Percentiles rank a stretch among this genome's conserved stretches.
phyloP scores from a whole-genome alignment of 495 filamentous ascomycete species.

The Lichenothelia convexa region DNA sequence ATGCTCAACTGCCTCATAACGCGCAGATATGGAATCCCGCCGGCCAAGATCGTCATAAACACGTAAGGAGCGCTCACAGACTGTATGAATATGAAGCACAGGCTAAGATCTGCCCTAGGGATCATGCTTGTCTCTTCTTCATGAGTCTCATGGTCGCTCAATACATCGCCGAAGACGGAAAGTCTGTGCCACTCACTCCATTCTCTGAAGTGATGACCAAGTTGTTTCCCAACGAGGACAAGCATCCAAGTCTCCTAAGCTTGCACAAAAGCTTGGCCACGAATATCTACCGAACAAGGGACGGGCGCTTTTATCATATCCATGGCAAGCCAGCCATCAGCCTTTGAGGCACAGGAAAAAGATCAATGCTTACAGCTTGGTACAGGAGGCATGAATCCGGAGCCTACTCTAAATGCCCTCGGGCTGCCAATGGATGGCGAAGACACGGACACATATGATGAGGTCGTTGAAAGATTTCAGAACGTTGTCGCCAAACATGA shows the following conservation, averaged over 20 bases:
- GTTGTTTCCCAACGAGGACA: constrained; percentile 5
- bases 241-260: constrained; percentile 6
- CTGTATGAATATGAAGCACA: too few species aligned
- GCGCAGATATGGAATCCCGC: constrained; percentile 11
- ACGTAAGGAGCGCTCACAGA: not conserved
- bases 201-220: not conserved
- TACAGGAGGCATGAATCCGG: constrained; percentile 25
- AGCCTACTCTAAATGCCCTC: constrained; percentile 24
- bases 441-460: constrained; percentile 9
- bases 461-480: constrained; percentile 13
- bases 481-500: constrained; percentile 18
- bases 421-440: constrained; percentile 20
- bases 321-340: too few species aligned
- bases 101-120: too few species aligned
- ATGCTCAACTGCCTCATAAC: constrained; percentile 16
- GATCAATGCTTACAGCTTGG: not conserved
- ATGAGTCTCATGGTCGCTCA: constrained; percentile 18
- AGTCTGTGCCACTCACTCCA: not conserved
- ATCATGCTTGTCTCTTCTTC: constrained; percentile 24
- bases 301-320: constrained; percentile 32
- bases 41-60: constrained; percentile 11
- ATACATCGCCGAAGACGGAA: not conserved
- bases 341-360: not conserved
- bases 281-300: constrained; percentile 35
- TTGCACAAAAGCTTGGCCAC: constrained; percentile 21